A percentile compares a stretch with the other conserved stretches of the same genome.
These are phyloP conservation scores for Aspergillus sergii DNA, from an alignment of 2,329 filamentous ascomycete species.

Conservation along the genomic window DNA sequence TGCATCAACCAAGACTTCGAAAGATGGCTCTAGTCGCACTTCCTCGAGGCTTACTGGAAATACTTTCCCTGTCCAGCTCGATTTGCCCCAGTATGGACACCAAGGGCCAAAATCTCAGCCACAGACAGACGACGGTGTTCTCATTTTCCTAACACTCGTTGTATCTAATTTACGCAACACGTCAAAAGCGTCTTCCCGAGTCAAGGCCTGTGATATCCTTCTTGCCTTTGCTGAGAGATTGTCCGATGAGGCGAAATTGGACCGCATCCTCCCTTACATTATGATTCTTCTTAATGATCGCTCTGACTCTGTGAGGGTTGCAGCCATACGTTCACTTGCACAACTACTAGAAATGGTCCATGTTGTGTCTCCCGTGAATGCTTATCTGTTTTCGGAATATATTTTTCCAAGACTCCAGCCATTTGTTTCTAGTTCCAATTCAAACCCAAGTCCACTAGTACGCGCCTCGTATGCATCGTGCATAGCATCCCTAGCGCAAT, in stretches of 20 bases:
- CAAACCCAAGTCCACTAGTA: conserved; percentile 68
- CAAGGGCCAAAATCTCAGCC: conserved; percentile 63
- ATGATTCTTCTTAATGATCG: conserved; percentile 80
- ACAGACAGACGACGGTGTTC: conserved; percentile 80
- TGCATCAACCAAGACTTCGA: conserved; percentile 60
- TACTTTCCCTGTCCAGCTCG: conserved; percentile 73
- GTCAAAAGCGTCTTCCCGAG: conserved; percentile 80
- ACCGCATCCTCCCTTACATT: conserved; percentile 88
- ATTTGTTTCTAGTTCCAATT: conserved; percentile 57
- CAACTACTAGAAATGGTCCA: conserved; percentile 85
- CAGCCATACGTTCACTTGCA: conserved; percentile 82
- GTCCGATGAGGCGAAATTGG: conserved; percentile 93
- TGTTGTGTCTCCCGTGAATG: conserved; percentile 77
- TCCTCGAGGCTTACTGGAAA: conserved; percentile 38
- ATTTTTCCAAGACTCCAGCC: conserved; percentile 61
- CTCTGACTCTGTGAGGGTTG: conserved; percentile 80
- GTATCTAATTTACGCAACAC: conserved; percentile 89
- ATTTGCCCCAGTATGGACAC: conserved; percentile 83
- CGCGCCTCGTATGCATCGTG: conserved; percentile 92
- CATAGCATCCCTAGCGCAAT: conserved; percentile 82
- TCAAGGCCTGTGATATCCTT: conserved; percentile 87
- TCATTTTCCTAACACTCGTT: conserved; percentile 88
- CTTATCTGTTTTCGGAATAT: conserved; percentile 68
- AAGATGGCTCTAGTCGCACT: conserved; percentile 32
- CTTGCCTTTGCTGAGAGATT: conserved; percentile 88